Percentiles rank a stretch among this genome's conserved stretches.
phyloP scores from a whole-genome alignment of 2,329 filamentous ascomycete species.

The Clonostachys rhizophaga region DNA sequence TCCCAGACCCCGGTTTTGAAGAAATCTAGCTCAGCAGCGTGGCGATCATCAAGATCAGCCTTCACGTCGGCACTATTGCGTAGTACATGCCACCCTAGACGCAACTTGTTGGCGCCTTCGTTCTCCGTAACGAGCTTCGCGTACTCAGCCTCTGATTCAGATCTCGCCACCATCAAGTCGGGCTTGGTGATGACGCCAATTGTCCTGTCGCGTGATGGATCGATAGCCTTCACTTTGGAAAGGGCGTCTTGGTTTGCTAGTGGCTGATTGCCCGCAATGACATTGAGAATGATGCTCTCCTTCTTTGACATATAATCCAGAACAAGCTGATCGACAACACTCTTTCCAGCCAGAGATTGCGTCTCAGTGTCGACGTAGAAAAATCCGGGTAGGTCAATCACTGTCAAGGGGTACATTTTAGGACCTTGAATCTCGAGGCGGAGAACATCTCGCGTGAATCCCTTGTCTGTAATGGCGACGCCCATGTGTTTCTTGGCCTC shows the following conservation, averaged over 20 bases:
- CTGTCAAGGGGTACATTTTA: conserved; percentile 36
- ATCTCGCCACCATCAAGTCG: conserved; percentile 27
- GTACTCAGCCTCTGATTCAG: too few species aligned
- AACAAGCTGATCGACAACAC: conserved; percentile 28
- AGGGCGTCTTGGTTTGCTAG: conserved; percentile 48
- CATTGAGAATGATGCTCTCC: conserved; percentile 55
- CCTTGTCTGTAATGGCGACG: conserved; percentile 15
- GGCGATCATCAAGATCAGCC: conserved; percentile 7
- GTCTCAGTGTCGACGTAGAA: conserved; percentile 21
- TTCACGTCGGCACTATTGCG: conserved; percentile 32
- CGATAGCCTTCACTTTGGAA: conserved; percentile 31
- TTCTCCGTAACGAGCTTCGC: conserved; percentile 12
- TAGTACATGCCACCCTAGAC: conserved; percentile 45
- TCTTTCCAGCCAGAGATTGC: conserved; percentile 19
- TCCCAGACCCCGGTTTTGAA: conserved; percentile 15
- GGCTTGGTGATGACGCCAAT: conserved; percentile 55
- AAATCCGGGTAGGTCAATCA: conserved; percentile 51
- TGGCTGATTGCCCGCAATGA: conserved; percentile 43
- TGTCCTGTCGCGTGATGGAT: conserved; percentile 38
- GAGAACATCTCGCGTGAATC: conserved; percentile 40
- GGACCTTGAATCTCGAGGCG: conserved; percentile 40
- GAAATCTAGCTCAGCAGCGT: conserved; percentile 17
- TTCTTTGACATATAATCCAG: conserved; percentile 49
- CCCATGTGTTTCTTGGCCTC: conserved; percentile 47
- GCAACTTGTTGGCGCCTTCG: conserved; percentile 16